phyloP scores from a whole-genome alignment of 2,329 filamentous ascomycete genomes.

The Septoria linicola region DNA sequence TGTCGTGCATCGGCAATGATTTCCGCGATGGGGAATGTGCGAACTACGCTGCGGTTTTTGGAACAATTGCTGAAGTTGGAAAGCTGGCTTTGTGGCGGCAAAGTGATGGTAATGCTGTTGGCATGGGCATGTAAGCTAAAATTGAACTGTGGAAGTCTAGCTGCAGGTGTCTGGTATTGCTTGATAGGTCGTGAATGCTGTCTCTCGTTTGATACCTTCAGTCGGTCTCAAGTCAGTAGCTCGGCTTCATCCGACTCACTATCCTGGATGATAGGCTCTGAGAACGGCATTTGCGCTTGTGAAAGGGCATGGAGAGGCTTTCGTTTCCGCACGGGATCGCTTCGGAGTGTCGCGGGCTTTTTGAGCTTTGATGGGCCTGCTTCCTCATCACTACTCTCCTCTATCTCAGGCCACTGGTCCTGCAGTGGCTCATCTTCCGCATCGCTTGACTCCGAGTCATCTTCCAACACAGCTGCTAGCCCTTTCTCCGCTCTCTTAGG shows the following conservation, averaged over 20 bases:
- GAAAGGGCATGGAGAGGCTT: constrained; percentile 29
- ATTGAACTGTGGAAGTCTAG: too few species aligned
- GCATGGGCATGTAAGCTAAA: not conserved
- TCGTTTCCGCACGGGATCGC: constrained; percentile 27
- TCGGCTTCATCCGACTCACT: constrained; percentile 55
- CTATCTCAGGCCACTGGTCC: constrained; percentile 37
- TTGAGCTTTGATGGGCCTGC: constrained; percentile 1
- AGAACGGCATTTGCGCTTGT: constrained; percentile 30
- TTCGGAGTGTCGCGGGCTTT: constrained; percentile 7
- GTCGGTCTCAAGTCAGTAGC: constrained; percentile 38
- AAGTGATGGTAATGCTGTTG: not conserved
- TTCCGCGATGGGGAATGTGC: not conserved
- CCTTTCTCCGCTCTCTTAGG: constrained; percentile 25
- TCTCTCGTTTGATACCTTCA: not conserved
- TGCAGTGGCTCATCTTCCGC: constrained; percentile 28
- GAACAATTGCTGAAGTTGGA: constrained; percentile 2
- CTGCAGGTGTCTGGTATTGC: not conserved
- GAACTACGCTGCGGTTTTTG: constrained; percentile 1
- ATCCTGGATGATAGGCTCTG: constrained; percentile 51
- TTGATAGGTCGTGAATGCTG: not conserved
- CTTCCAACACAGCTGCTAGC: constrained; percentile 17
- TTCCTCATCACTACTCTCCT: constrained; percentile 33
- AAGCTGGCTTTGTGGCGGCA: constrained; percentile 10
- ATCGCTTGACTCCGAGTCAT: constrained; percentile 21
- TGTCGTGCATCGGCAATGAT: constrained; percentile 1